phyloP scores from a whole-genome alignment of 768 basidiomycete species.

The Chalciporus chontae region DNA sequence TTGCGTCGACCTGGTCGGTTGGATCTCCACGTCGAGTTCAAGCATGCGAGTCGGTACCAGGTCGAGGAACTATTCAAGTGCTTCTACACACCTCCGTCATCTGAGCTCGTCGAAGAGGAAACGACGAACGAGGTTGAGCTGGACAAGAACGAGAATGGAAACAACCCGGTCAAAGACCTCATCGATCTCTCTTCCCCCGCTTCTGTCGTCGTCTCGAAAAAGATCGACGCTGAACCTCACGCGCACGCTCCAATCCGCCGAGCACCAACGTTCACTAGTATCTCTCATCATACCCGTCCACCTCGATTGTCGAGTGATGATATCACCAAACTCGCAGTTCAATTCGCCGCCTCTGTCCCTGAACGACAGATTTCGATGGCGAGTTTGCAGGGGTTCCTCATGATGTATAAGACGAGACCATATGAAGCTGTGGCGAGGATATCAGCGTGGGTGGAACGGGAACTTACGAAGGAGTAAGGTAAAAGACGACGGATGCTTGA shows the following conservation, averaged over 20 bases:
- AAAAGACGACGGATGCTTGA: not conserved
- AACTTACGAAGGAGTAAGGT: slow-evolving; percentile 19
- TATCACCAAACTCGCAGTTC: slow-evolving; percentile 45
- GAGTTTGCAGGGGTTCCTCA: slow-evolving; percentile 55
- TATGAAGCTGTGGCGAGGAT: slow-evolving; percentile 48
- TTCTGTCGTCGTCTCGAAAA: slow-evolving; percentile 11
- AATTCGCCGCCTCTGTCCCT: slow-evolving; percentile 54
- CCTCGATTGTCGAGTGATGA: slow-evolving; percentile 40
- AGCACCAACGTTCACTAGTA: slow-evolving; percentile 9
- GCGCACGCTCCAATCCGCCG: not conserved
- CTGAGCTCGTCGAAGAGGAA: not conserved
- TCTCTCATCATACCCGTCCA: slow-evolving; percentile 32
- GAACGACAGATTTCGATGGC: slow-evolving; percentile 43
- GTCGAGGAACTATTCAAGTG: slow-evolving; percentile 59
- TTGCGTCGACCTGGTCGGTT: slow-evolving; percentile 76
- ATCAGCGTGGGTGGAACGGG: slow-evolving; percentile 48
- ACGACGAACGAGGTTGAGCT: not conserved
- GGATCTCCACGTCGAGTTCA: slow-evolving; percentile 77
- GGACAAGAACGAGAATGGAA: not conserved
- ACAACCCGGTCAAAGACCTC: slow-evolving; percentile 7
- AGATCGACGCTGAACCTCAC: slow-evolving; percentile 6
- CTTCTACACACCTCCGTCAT: slow-evolving; percentile 54
- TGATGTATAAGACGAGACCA: slow-evolving; percentile 63
- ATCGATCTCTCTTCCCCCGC: slow-evolving; percentile 13
- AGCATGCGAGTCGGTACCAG: slow-evolving; percentile 67